phyloP scores from a whole-genome alignment of 148 eudicot species.

The Fagopyrum tataricum region DNA sequence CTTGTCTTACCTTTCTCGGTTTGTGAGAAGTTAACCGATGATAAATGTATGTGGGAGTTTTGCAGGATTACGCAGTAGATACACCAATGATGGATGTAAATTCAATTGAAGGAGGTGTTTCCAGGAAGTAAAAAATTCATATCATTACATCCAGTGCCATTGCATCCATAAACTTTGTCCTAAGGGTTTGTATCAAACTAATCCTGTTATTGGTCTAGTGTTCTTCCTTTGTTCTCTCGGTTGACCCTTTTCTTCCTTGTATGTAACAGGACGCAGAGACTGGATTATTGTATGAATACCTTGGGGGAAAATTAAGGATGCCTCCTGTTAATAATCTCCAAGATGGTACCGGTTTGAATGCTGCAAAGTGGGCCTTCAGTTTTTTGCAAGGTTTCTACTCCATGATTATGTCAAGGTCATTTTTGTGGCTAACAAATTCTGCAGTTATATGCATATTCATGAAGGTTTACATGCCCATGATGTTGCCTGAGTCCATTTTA shows the following conservation, averaged over 20 bases:
- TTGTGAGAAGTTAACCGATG: background rate
- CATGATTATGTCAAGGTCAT: conserved; percentile 7
- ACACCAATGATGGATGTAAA: conserved; percentile 53
- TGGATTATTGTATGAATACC: conserved; percentile 81
- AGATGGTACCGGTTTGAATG: conserved; percentile 28
- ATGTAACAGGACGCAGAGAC: conserved; percentile 75
- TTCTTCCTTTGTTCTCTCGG: background rate
- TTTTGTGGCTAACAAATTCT: background rate
- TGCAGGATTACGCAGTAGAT: conserved; percentile 92
- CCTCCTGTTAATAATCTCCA: conserved; percentile 46
- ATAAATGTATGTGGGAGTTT: conserved; percentile 7
- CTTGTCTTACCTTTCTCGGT: background rate
- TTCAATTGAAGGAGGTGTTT: conserved; percentile 24
- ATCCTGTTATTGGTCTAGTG: background rate
- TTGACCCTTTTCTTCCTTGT: background rate
- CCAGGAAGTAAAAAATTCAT: conserved; percentile 66
- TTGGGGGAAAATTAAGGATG: conserved; percentile 80
- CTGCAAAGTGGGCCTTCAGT: background rate
- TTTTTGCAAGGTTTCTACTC: conserved; percentile 5
- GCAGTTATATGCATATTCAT: background rate
- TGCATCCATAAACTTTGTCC: conserved; percentile 80
- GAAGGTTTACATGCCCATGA: background rate
- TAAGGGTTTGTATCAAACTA: conserved; percentile 45
- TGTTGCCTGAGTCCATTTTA: background rate
- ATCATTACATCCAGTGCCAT: conserved; percentile 42